Evolutionary conservation across 768 basidiomycete genomes (phyloP).

Genomic region (Pisolithus albus): DNA sequence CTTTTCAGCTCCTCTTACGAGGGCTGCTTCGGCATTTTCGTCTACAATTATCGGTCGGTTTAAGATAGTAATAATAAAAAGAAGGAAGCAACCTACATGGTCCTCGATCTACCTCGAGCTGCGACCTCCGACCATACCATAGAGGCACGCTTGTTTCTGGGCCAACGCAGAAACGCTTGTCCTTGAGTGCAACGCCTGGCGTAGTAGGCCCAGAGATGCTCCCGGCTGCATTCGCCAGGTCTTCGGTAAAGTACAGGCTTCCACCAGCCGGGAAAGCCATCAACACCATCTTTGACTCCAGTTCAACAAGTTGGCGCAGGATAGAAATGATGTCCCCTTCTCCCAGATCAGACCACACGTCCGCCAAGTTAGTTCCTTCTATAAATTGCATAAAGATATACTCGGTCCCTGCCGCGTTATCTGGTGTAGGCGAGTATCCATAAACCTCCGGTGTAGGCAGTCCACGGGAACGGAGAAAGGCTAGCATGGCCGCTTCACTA

Average conservation of each 20-base stretch:
- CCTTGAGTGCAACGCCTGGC: constrained; percentile 29
- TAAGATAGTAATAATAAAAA: constrained; percentile 19
- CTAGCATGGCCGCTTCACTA: constrained; percentile 25
- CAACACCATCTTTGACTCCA: constrained; percentile 45
- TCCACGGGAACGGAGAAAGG: constrained; percentile 20
- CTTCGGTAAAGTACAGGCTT: constrained; percentile 42
- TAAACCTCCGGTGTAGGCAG: constrained; percentile 27
- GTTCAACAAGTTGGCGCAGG: constrained; percentile 37
- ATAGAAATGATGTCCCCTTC: constrained; percentile 36
- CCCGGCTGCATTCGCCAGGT: constrained; percentile 36
- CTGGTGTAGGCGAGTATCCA: constrained; percentile 23
- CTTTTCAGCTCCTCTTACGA: background rate
- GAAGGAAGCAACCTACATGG: constrained; percentile 40
- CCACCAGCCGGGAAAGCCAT: constrained; percentile 43
- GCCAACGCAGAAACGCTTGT: constrained; percentile 40
- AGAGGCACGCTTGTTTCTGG: constrained; percentile 34
- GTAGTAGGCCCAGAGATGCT: background rate
- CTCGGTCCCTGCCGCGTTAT: constrained; percentile 23
- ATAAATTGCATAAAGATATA: constrained; percentile 30
- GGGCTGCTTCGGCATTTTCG: background rate
- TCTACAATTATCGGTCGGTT: background rate
- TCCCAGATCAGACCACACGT: constrained; percentile 31
- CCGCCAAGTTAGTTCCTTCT: constrained; percentile 18
- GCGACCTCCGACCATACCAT: constrained; percentile 45
- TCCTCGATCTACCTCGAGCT: constrained; percentile 45